Base-by-base conservation (phyloP, 305 asterid genomes). In the Solanum hybrid region DNA sequence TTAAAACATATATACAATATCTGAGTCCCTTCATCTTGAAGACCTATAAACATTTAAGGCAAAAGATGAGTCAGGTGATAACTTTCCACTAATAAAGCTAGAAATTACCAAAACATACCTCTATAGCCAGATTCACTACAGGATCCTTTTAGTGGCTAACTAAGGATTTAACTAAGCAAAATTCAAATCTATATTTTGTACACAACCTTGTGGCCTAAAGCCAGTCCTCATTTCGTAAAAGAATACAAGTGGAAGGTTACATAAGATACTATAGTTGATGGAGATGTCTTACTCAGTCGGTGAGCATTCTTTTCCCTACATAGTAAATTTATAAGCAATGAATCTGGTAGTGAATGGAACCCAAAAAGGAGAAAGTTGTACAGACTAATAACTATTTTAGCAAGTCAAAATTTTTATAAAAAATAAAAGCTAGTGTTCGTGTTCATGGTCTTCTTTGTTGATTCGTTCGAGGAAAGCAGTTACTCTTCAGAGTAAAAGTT, bases 1-100 rank as follows among this genome's bases (percentile, higher is more conserved):
- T 89, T 88, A 91, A 77, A 35, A 73, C 88, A 85, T 78, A 89
- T 81, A 78, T 51, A 77, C 86, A 69, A 73, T 64, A 77, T 29
- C 77, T 79, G 89, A 69, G 75, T 35, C 80, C 39, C 40, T 71
- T 42, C 91, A 88, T 92, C 89, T 82, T 91, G 87, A 90, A 18
- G 33, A 35, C 89, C 88, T 87, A 89, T 6, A 87, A 69, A 51
- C 26, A 37, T 79, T 37, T 3, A 71, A 91, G 69, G 67, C 86
- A 90, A 88, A 87, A 40, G 28, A n/a, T 16, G 8, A 36, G 64
- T 67, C 67, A 89, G 86, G 67, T 51, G 42, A 35, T 29, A 20
- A 22, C 24, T 67, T 36, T 74, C 9, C 46, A 85, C 76, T 57
- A 22, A 85, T 20, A 26, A 85, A 85, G 33, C 88, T 31, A 11